A percentile compares a stretch with the other conserved stretches of the same genome.
phyloP scores from a whole-genome alignment of 169 alveolate genomes.

The Eimeria necatrix region DNA sequence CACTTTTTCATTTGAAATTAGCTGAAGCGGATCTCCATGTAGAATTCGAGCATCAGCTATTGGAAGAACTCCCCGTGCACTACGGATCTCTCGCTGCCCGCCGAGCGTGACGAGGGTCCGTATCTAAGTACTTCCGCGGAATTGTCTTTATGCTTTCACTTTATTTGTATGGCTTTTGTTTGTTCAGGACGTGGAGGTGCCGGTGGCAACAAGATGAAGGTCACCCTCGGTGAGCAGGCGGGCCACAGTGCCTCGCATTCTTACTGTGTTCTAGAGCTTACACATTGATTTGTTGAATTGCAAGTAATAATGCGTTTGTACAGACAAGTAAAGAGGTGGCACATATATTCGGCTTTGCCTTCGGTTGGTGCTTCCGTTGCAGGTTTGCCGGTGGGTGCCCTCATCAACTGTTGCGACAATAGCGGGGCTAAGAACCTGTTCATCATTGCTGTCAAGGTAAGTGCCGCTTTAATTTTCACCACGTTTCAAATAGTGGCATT shows the following conservation, averaged over 20 bases:
- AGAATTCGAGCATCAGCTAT: no score
- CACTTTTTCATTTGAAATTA: no score
- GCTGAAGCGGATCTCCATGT: no score
- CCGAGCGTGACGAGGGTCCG: no score
- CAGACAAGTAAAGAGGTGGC: neutral
- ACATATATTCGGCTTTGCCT: neutral
- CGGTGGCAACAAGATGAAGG: conserved; percentile 84
- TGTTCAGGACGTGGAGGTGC: conserved; percentile 83
- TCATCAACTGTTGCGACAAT: conserved; percentile 99
- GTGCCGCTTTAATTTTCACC: neutral
- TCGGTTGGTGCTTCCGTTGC: conserved; percentile 88
- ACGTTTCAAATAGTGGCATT: neutral
- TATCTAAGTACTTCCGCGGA: no score
- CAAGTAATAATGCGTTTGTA: neutral
- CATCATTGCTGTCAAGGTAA: conserved; percentile 97
- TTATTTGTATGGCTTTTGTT: neutral
- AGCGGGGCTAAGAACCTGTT: conserved; percentile 99
- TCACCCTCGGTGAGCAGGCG: conserved; percentile 81
- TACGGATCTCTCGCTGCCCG: no score
- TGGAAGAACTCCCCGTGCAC: no score
- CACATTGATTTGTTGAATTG: neutral
- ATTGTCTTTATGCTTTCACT: no score
- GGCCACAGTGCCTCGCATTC: neutral
- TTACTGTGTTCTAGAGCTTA: neutral
- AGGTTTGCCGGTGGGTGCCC: conserved; percentile 98